Percentiles rank a stretch among this genome's conserved stretches.
phyloP scores from a whole-genome alignment of 2,329 filamentous ascomycete genomes.

The Ophiostoma sp. region DNA sequence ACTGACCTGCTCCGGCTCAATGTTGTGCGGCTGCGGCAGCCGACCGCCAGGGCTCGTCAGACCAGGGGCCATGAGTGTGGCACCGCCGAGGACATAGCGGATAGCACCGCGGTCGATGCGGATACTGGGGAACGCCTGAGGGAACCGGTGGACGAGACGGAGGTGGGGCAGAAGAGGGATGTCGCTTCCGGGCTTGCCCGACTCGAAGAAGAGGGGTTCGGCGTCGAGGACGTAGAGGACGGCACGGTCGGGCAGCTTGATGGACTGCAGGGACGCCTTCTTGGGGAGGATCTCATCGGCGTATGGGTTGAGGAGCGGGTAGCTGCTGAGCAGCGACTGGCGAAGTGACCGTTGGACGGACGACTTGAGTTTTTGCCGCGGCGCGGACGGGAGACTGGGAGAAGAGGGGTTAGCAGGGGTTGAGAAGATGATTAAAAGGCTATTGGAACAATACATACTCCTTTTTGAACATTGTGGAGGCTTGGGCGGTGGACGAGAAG shows the following conservation, averaged over 20 bases:
- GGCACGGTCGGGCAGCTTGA: constrained; percentile 90
- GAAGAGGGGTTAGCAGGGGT: neutral
- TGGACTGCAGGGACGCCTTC: constrained; percentile 83
- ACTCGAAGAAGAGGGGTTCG: constrained; percentile 88
- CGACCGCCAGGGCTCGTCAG: constrained; percentile 80
- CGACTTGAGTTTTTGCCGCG: constrained; percentile 96
- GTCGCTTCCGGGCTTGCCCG: constrained; percentile 47
- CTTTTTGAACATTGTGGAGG: constrained; percentile 78
- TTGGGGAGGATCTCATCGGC: constrained; percentile 96
- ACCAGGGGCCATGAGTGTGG: constrained; percentile 94
- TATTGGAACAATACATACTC: constrained; percentile 57
- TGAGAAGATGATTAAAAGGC: neutral
- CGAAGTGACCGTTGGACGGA: constrained; percentile 88
- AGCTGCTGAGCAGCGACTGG: constrained; percentile 76
- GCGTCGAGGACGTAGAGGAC: constrained; percentile 81
- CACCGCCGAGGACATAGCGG: constrained; percentile 90
- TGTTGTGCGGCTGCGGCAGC: constrained; percentile 59
- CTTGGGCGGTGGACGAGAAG: neutral
- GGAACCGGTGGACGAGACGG: constrained; percentile 85
- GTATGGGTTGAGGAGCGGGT: constrained; percentile 79
- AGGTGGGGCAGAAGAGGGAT: constrained; percentile 79
- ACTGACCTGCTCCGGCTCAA: constrained; percentile 38
- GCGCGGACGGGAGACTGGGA: constrained; percentile 68
- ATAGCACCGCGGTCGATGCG: constrained; percentile 95
- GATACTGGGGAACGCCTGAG: constrained; percentile 76